Evolutionary conservation across 164 flowering plant genomes (phyloP), one percentile per base, ranked within the genome.

Genomic region (Nymphaea colorata): DNA sequence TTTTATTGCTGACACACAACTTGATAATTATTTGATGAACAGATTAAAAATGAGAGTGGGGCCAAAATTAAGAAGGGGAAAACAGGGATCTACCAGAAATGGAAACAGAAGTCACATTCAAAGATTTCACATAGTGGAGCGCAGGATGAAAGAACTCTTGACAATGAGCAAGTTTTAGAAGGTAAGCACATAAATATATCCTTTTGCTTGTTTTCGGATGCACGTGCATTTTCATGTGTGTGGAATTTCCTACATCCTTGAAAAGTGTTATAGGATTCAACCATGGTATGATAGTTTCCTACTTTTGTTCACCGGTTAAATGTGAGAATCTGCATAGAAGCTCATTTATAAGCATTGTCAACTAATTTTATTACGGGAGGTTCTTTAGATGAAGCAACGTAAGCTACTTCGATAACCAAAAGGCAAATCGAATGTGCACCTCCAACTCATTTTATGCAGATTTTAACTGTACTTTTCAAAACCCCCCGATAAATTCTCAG

Each of bases 21-120:
- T 43, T 55, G 42, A 36, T 44, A 66, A 51, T 66, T 63, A 17
- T 6, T 15, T 61, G 43, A 12, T 14, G 44, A 55, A 44, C 65
- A 93, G 98, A 70, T 93, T 60, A 89, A 84, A 80, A 89, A 89
- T 51, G 98, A 93, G 74, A 76, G 97, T 76, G 97, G 98, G 42
- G 77, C 89, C 12, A 91, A 84, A 77, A 82, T 82, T 42, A 88
- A 83, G 69, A 85, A 90, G 66, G 74, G 60, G 18, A 91, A 85
- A 73, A 88, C 96, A 42, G 98, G 97, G 47, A 89, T 94, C 68
- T 94, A 94, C 82, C 84, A 90, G 76, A 91, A 78, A 68, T 94
- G 98, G 98, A 86, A 86, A 72, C 88, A 85, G 64, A 78, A 75
- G 18, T 82, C 95, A 6, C 98, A 91, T 79, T 81, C 45, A 59